Evolutionary conservation across 1,284 basidiomycete species (phyloP).

Genomic region (Trichosporon faecale): DNA sequence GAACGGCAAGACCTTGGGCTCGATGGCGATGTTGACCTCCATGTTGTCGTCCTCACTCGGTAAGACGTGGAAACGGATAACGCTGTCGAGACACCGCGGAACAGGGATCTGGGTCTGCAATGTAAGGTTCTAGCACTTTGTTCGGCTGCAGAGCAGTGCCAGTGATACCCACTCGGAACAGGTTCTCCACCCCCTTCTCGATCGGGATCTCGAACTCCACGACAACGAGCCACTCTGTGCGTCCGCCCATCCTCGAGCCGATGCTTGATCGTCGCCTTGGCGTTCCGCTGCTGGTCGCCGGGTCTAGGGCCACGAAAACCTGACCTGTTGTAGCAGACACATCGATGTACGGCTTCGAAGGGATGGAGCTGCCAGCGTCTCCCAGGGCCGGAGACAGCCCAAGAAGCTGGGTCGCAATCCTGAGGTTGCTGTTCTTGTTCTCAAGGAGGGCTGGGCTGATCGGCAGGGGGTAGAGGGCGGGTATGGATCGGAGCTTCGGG

Average conservation of each 20-base stretch:
- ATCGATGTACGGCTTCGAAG: constrained; percentile 33
- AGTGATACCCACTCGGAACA: constrained; percentile 27
- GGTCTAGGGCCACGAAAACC: constrained; percentile 35
- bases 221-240: constrained; percentile 41
- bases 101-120: constrained; percentile 25
- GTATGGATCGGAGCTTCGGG: constrained; percentile 33
- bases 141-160: no score
- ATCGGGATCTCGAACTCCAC: constrained; percentile 39
- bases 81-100: constrained; percentile 45
- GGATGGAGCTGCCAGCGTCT: neutral
- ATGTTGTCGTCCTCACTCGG: constrained; percentile 18
- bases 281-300: neutral
- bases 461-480: constrained; percentile 39
- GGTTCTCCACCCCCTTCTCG: constrained; percentile 22
- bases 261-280: neutral
- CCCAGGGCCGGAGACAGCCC: constrained; percentile 25
- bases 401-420: constrained; percentile 31
- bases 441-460: neutral
- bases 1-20: constrained; percentile 38
- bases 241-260: constrained; percentile 15
- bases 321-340: constrained; percentile 39
- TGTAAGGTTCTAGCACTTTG: neutral
- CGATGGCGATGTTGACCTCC: constrained; percentile 38
- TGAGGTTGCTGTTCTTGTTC: constrained; percentile 17
- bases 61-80: constrained; percentile 38